Base-by-base conservation (phyloP, 257 asterid genomes). In the Solanum sitiens region DNA sequence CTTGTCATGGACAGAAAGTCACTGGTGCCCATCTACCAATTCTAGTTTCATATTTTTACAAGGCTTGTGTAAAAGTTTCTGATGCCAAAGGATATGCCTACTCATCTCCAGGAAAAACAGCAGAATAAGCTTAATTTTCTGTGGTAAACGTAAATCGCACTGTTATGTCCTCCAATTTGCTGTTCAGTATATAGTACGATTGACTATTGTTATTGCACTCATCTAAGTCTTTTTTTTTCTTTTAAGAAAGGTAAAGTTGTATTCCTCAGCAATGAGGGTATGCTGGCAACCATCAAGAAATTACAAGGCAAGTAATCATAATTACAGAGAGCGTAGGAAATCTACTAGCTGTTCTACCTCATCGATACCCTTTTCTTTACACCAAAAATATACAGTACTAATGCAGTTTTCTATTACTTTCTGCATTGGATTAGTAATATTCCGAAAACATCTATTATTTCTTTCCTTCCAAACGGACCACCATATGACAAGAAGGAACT, bases 31-130 rank as follows among this genome's bases (percentile, higher is more conserved):
- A 71, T 71, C 77, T 11, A 71, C 42, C 77, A 71, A 32, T 15
- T 71, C 13, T 71, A 71, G 77, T 71, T 71, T 71, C 76, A 32
- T 32, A 16, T 33, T 68, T 71, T 71, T 4, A 8, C 1, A 12
- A 4, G 42, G 25, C 44, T 16, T 16, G n/a, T 16, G 44, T 33
- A 33, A 33, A 32, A 35, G 76, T 70, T 98, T 98, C 82, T 95
- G 91, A 95, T 97, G 88, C 94, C 89, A 25, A 94, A 88, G 79
- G 98, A 98, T 35, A 91, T 87, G 65, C 39, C 42, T 73, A 35
- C 9, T 73, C 80, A 73, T 35, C 80, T 35, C 16, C 50, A 74
- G 83, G 32, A 74, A 12, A 74, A 47, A 10, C 86, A 56, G 25
- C 53, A 37, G 83, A 74, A 74, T 74, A 74, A 74, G 53, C 53